Evolutionary conservation across 495 filamentous ascomycete species (phyloP).

Genomic region (Tuber aestivum): DNA sequence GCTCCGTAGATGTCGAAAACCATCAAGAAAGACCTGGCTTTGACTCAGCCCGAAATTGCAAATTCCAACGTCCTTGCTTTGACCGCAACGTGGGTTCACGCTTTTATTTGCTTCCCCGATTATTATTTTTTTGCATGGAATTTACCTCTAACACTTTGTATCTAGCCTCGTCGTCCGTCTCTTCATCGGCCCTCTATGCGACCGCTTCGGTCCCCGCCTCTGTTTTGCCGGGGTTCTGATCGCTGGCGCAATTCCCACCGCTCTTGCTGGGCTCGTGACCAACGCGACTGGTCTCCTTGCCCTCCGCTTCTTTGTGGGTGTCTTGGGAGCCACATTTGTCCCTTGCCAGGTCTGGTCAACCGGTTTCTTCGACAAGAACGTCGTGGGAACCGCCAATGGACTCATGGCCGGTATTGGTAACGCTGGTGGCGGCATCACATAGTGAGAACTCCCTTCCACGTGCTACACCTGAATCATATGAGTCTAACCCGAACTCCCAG

Average conservation of each 20-base stretch:
- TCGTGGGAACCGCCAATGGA: slow-evolving; percentile 86
- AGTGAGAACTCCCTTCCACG: slow-evolving; percentile 47
- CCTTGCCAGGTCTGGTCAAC: slow-evolving; percentile 97
- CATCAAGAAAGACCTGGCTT: slow-evolving; percentile 68
- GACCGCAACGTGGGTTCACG: slow-evolving; percentile 65
- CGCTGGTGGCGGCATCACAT: slow-evolving; percentile 72
- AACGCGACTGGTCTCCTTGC: slow-evolving; percentile 65
- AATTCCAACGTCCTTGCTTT: slow-evolving; percentile 92
- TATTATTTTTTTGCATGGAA: background rate
- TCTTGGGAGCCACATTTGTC: slow-evolving; percentile 84
- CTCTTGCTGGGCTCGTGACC: slow-evolving; percentile 69
- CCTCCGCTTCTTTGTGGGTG: slow-evolving; percentile 86
- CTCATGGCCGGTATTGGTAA: slow-evolving; percentile 84
- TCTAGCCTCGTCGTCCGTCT: slow-evolving; percentile 69
- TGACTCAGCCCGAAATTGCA: slow-evolving; percentile 65
- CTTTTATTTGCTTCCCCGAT: background rate
- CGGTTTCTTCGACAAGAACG: slow-evolving; percentile 91
- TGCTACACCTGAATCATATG: background rate
- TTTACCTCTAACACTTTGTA: background rate
- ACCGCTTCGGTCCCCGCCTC: slow-evolving; percentile 72
- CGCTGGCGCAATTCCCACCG: slow-evolving; percentile 72
- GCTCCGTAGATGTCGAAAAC: slow-evolving; percentile 60
- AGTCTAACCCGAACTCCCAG: slow-evolving; percentile 46
- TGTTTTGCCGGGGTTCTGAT: slow-evolving; percentile 72
- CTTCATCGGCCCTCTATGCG: slow-evolving; percentile 76